Base-by-base conservation (phyloP, 805 yeast genomes). In the Saccharomycopsis vini region DNA sequence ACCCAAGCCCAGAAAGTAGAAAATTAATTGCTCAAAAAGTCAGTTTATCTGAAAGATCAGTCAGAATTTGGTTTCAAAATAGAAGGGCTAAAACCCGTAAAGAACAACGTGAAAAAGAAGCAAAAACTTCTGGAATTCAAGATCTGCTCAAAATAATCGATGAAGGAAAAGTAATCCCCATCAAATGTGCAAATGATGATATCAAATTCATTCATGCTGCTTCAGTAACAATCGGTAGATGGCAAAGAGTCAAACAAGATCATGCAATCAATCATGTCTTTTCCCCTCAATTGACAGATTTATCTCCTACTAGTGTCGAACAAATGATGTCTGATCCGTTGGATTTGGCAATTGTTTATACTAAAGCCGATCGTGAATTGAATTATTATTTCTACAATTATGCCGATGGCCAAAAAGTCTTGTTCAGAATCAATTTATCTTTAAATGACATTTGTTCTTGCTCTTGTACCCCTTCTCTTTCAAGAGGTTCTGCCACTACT, bases 21-120 rank as follows among this genome's bases (percentile, higher is more conserved):
- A 79, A 79, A 55, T 72, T 69, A 24, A 77, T 88, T 31, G 77
- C 92, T 32, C 76, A 72, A 2, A 70, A 71, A 48, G 83, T 94
- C 1, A 83, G 81, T 16, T 80, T 87, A 84, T 75, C 88, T 12
- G 95, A 88, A 54, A 73, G 92, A 50, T 85, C 89, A 12, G 95
- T 88, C 2, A 71, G 95, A 44, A 88, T 88, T 35, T 88, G 96
- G 96, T 88, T 86, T 56, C 97, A 88, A 60, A 87, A 87, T 58
- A 67, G 89, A 54, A 66, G 97, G 50, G 92, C 92, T 18, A 84
- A 83, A 58, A 70, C 77, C 36, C 69, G 88, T 55, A 82, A 82
- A 60, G 61, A 73, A 54, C 83, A 78, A 53, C 70, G 44, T 4
- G 41, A 79, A 45, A 62, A 71, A 59, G 62, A 56, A 31, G 55